Evolutionary conservation across 345 rosid genomes (phyloP), one percentile per base, ranked within the genome.

Genomic region (Alliaria petiolata): DNA sequence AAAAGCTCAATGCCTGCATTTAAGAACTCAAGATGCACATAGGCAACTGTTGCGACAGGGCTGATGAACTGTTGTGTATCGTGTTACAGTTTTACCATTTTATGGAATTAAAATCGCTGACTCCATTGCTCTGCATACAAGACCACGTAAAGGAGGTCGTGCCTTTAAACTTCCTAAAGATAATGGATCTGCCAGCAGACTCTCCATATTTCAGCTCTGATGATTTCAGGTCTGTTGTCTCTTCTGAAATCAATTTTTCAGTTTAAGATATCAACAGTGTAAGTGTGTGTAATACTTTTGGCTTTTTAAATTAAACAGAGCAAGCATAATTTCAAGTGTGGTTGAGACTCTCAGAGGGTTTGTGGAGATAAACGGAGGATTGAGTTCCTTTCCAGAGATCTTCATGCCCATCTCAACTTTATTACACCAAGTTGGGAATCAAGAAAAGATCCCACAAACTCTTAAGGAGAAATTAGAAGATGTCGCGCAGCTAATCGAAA

Each of bases 341-440:
- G 63, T 76, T n/a, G 97, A 88, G 80, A 89, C 90, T 54, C 72
- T 95, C 28, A 63, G 62, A 42, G 93, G 93, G 43, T 89, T 86
- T 68, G 82, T 87, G 40, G 83, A 85, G 57, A 71, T 75, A 55
- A 76, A 82, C 73, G 73, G 72, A 61, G 87, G 66, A 54, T 76
- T 95, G 57, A 88, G 66, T 73, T 88, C 96, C 20, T 95, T 91
- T 56, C 89, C 93, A 7, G 96, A 91, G 80, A 73, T 87, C 7
- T 95, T 91, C 81, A 56, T 77, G 69, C 97, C 92, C 7, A 70
- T 91, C 20, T 78, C 93, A 33, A 31, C 69, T 5, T 78, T 87
- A 65, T 74, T 88, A 63, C 76, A 69, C 38, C 86, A 88, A 74
- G 75, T 87, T 62, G 80, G 85, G 69, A 80, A 69, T 34, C 82